Percentiles rank a stretch among this genome's conserved stretches.
These are phyloP conservation scores for Inonotus hispidus DNA, from an alignment of 1,284 basidiomycete species.

Conservation along the genomic window DNA sequence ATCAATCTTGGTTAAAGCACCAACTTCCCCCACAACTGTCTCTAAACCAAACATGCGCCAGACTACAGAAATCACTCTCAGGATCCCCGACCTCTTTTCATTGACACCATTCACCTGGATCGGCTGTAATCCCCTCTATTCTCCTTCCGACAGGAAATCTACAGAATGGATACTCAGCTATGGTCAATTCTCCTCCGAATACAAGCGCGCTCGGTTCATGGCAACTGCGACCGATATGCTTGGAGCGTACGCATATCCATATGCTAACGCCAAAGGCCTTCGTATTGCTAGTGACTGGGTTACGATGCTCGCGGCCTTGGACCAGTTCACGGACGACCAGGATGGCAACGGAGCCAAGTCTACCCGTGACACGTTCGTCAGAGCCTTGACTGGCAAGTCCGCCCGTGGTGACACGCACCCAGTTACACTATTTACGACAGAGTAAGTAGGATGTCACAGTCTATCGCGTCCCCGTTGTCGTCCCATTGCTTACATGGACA, in stretches of 20 bases:
- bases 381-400: slow-evolving; percentile 45
- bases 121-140: background rate
- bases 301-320: slow-evolving; percentile 61
- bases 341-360: slow-evolving; percentile 46
- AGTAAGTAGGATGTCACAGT: background rate
- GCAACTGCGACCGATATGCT: slow-evolving; percentile 56
- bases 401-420: slow-evolving; percentile 44
- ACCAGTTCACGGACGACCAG: slow-evolving; percentile 67
- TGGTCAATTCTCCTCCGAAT: slow-evolving; percentile 47
- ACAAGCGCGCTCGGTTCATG: slow-evolving; percentile 54
- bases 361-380: slow-evolving; percentile 50
- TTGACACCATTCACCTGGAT: slow-evolving; percentile 25
- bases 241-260: slow-evolving; percentile 56
- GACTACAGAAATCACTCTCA: background rate
- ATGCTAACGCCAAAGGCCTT: slow-evolving; percentile 51
- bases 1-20: background rate
- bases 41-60: too few species aligned
- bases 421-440: slow-evolving; percentile 23
- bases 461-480: background rate
- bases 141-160: background rate
- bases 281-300: slow-evolving; percentile 60
- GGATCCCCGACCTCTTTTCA: slow-evolving; percentile 21
- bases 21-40: background rate
- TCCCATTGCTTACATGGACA: background rate
- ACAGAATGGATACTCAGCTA: slow-evolving; percentile 30